Base-by-base conservation (phyloP, 1,284 basidiomycete species). In the Wolfiporia cocos region DNA sequence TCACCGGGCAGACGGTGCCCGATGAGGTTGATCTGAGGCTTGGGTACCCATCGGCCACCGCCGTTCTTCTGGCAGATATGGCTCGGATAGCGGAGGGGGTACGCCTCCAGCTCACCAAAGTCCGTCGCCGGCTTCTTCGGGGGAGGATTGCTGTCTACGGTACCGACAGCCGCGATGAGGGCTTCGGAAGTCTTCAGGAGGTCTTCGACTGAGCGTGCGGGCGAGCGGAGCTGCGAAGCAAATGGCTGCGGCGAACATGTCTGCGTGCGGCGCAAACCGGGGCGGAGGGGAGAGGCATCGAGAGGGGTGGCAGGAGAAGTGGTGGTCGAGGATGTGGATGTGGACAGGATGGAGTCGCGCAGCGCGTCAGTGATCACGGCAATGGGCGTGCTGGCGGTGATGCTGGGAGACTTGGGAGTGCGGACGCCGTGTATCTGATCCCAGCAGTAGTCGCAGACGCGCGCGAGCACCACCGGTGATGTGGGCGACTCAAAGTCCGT, bases 41-140 rank as follows among this genome's bases (percentile, higher is more conserved):
- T 81, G 17, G 84, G 85, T 49, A 73, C 72, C 84, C 85, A 87
- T 22, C 84, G 75, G 9, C 85, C 84, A 11, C 82, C 83, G 35
- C 85, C 84, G 15, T 73, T 75, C 2, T 78, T 80, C 52, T 87
- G 87, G 64, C 85, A 87, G 10, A 85, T 69, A 36, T 71, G 66
- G 51, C 74, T 78, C 5, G 78, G 73, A 39, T 74, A 74, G 35
- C 72, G 68, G 18, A 87, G 73, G 3, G 85, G 84, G 49, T 87
- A 87, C 1, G 79, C 69, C 43, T 75, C 74, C 18, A 86, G 69
- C 57, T 81, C 79, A 42, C 80, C 80, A 39, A 54, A 19, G 15
- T 43, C 35, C 1, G 32, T 23, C 3, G 33, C 31, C 12, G 39
- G 29, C 30, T 23, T 40, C 4, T 24, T 28, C 17, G 26, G 26